Evolutionary conservation across 306 rosid genomes (phyloP).

Genomic region (Gastrolobium villosum): DNA sequence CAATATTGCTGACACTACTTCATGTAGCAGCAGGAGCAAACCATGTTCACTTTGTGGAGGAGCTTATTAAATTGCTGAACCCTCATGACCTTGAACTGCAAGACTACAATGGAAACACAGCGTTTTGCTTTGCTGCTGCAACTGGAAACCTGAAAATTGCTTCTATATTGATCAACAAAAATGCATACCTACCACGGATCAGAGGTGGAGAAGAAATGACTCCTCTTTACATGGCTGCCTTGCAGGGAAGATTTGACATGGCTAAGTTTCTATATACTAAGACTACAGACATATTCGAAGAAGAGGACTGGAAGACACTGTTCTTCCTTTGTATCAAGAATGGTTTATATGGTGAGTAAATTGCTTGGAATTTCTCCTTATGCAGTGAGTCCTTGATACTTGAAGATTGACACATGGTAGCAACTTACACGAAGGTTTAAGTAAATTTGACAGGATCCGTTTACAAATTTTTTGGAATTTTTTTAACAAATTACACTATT

Average conservation of each 20-base stretch:
- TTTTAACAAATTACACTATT: too few species aligned
- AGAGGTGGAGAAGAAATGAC: constrained; percentile 37
- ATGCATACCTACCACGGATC: background rate
- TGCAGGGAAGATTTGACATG: constrained; percentile 47
- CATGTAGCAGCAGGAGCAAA: constrained; percentile 54
- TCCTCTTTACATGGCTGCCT: constrained; percentile 55
- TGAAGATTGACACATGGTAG: background rate
- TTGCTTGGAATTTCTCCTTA: background rate
- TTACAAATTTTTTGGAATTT: too few species aligned
- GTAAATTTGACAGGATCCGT: too few species aligned
- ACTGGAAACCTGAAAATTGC: constrained; percentile 46
- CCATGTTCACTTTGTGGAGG: constrained; percentile 48
- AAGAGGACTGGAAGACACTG: background rate
- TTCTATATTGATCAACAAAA: constrained; percentile 17
- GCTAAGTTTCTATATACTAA: constrained; percentile 24
- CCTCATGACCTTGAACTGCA: constrained; percentile 41
- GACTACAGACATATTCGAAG: background rate
- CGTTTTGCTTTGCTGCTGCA: constrained; percentile 48
- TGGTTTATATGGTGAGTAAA: constrained; percentile 49
- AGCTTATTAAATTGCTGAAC: constrained; percentile 30
- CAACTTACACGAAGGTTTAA: background rate
- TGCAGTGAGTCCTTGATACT: background rate
- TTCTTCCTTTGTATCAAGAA: constrained; percentile 44
- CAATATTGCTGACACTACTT: constrained; percentile 50
- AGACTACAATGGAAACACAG: constrained; percentile 43